A percentile compares a stretch with the other conserved stretches of the same genome.
Conservation (phyloP, 2,329 filamentous ascomycete species). For the Monilinia aucupariae region DNA sequence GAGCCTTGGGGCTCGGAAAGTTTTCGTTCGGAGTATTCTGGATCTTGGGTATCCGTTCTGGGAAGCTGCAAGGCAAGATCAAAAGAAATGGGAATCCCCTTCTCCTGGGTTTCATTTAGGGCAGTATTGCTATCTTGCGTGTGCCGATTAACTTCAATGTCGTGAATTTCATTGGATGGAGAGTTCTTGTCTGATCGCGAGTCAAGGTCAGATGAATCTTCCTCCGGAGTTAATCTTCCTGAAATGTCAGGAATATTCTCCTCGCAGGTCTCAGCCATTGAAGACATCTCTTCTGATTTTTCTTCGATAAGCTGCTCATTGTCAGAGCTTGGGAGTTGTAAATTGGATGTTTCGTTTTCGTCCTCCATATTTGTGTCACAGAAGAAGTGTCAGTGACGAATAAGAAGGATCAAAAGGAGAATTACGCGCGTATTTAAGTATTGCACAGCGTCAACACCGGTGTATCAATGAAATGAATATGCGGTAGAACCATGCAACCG, state of each 20-base stretch:
- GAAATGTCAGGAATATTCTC: background rate
- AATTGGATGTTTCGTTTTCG: constrained; percentile 2
- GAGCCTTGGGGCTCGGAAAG: background rate
- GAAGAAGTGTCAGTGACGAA: background rate
- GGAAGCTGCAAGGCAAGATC: constrained; percentile 2
- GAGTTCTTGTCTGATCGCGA: background rate
- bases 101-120: background rate
- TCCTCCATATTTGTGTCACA: constrained; percentile 2
- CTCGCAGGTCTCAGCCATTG: background rate
- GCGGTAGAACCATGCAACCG: background rate
- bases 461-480: constrained; percentile 3
- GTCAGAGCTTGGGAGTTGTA: background rate
- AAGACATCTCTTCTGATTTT: background rate
- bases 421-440: constrained; percentile 7
- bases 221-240: background rate
- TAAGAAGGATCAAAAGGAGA: background rate
- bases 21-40: background rate
- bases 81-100: background rate
- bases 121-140: background rate
- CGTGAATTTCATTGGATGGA: background rate
- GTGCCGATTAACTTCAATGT: background rate
- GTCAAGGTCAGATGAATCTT: background rate
- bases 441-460: background rate
- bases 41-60: background rate
- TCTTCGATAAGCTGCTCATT: constrained; percentile 1